Base-by-base conservation (phyloP, 306 rosid genomes). In the Corylus avellana region DNA sequence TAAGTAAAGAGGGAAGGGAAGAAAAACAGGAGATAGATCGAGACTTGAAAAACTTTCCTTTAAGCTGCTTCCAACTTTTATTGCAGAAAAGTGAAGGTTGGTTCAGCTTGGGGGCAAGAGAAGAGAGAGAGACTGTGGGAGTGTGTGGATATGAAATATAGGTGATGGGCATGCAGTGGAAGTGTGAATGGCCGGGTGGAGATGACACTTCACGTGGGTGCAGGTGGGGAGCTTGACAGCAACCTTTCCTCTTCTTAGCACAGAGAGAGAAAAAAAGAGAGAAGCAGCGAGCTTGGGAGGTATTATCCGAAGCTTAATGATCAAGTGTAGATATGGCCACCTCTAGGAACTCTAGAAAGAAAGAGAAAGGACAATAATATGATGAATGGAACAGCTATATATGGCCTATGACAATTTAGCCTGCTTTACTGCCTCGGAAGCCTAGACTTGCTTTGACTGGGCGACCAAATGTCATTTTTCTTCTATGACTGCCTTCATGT, bases 201-300 rank as follows among this genome's bases (percentile, higher is more conserved):
- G n/a, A 70, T 46, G 79, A 56, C 56, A 67, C 51, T 74, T 68
- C 84, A 75, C 79, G 79, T 74, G 84, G 83, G 84, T 54, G 73
- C 68, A 42, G 76, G 64, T 27, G 47, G 59, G 79, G 12, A 77
- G 39, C 13, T 37, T 64, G 74, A 77, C 18, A 77, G 73, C 74
- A 63, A 64, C 80, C 4, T 64, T 29, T 53, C 59, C 20, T 47
- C 13, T 7, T 27, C 55, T 61, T 61, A 25, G 9, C 56, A 58
- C 22, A 69, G 73, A 44, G 73, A 1, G 51, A 25, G 75, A 70
- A 32, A 14, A 47, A 32, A 20, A 39, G 37, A 8, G 71, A 44
- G 35, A 9, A 27, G 9, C 8, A n/a, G 39, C n/a, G 73, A 48
- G 20, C n/a, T 29, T 2, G 20, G 50, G 44, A 72, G 42, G 16